Base-by-base conservation (phyloP, 495 filamentous ascomycete species). In the Neurospora intermedia region DNA sequence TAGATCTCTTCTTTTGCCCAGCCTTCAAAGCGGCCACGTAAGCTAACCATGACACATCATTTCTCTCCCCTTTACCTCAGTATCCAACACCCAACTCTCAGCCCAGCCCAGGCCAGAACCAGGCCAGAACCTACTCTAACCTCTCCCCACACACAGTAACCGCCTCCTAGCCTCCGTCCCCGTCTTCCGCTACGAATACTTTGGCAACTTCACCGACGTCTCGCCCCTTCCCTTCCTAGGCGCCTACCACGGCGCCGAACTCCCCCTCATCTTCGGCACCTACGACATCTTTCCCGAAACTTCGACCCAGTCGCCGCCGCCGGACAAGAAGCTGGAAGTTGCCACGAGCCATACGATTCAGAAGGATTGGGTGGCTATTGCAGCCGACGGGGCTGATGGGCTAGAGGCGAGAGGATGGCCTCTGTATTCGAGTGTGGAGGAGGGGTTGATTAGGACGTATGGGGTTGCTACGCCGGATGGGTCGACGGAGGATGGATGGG, bases 231-330 rank as follows among this genome's bases (percentile, higher is more conserved):
- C 75, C 40, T 86, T 80, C 76, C 83, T 85, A 73, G 86, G 85
- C 6, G 84, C 86, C 1, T 88, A 86, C 72, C 87, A 89, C 75
- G 84, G 82, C 9, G 73, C 77, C 16, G 86, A 89, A 41, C 66
- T 88, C 66, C 79, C 84, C 27, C 74, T 88, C 78, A 70, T 88
- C 10, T 87, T 87, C 71, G 86, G 85, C 3, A 85, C 77, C 3
- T 76, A 80, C 31, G 76, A 74, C 70, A 74, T 78, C 13, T 78
- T 83, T 45, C 84, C 81, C 45, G 83, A 81, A 16, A 66, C 80
- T 3, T 76, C 80, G 1, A 78, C 81, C 10, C 13, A 27, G 6
- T 38, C 54, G 1, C 54, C 54, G 6, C 54, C 54, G 15, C 4
- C 48, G 2, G 54, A 66, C 27, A 6, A 66, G 4, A 66, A 73